Evolutionary conservation across 2,329 filamentous ascomycete genomes (phyloP).

Genomic region (Cercospora citrullina): DNA sequence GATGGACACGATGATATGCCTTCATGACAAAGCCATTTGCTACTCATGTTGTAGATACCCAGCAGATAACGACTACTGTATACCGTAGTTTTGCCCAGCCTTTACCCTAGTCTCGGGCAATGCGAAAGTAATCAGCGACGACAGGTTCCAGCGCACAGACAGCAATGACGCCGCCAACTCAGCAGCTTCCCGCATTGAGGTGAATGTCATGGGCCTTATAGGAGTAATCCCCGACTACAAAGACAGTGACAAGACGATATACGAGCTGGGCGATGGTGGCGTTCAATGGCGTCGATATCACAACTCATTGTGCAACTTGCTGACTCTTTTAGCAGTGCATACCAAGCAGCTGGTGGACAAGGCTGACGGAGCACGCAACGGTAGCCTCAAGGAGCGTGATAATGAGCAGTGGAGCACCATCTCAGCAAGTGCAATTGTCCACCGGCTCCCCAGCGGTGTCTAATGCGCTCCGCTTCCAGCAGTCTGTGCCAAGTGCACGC

Average conservation of each 20-base stretch:
- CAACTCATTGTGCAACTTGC: background rate
- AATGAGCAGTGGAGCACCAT: background rate
- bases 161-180: background rate
- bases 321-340: no score
- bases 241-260: conserved; percentile 1
- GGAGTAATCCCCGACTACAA: conserved; percentile 5
- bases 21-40: background rate
- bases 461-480: conserved; percentile 5
- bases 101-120: conserved; percentile 4
- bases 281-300: background rate
- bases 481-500: background rate
- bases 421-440: background rate
- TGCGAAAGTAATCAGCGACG: background rate
- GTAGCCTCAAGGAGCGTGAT: background rate
- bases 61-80: background rate
- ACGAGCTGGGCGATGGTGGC: conserved; percentile 15
- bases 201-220: background rate
- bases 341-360: no score
- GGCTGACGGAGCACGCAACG: background rate
- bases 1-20: conserved; percentile 6
- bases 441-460: background rate
- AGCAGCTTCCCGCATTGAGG: background rate
- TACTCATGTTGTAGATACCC: conserved; percentile 4
- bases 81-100: conserved; percentile 1
- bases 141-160: conserved; percentile 1